Evolutionary conservation across 345 rosid species (phyloP).

Genomic region (Citrus unshiu): DNA sequence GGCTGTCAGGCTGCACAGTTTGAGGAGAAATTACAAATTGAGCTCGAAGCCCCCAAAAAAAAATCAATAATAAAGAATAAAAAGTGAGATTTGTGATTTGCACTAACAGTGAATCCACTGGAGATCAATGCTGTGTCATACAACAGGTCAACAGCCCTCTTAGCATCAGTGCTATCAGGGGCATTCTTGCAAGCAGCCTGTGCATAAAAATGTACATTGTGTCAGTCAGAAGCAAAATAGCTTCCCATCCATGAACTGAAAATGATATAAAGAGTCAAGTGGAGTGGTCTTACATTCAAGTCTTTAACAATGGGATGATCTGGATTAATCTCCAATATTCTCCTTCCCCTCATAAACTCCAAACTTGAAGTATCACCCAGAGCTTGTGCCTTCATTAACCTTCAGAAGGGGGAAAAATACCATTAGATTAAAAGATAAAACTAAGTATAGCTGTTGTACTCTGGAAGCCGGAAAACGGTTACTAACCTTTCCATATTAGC

Average conservation of each 20-base stretch:
- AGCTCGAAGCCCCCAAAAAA: background rate
- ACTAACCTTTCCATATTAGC: slow-evolving; percentile 98
- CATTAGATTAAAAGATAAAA: background rate
- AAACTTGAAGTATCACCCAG: slow-evolving; percentile 93
- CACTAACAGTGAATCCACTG: slow-evolving; percentile 90
- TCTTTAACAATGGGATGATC: slow-evolving; percentile 92
- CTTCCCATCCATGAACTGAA: background rate
- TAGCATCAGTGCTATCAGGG: slow-evolving; percentile 76
- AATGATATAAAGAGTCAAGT: background rate
- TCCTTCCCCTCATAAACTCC: slow-evolving; percentile 98
- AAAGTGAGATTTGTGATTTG: background rate
- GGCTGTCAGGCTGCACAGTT: slow-evolving; percentile 84
- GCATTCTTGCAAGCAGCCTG: slow-evolving; percentile 97
- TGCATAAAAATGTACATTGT: background rate
- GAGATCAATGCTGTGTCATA: slow-evolving; percentile 91
- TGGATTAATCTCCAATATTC: slow-evolving; percentile 90
- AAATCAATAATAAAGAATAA: background rate
- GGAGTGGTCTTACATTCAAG: slow-evolving; percentile 56
- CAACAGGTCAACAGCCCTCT: slow-evolving; percentile 87
- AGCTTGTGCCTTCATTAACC: slow-evolving; percentile 99
- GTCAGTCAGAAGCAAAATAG: background rate
- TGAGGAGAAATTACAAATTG: background rate
- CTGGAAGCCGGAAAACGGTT: background rate
- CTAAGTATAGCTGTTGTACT: background rate
- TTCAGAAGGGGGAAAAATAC: slow-evolving; percentile 19